Conservation (phyloP, 2,329 filamentous ascomycete genomes). For the Coniochaeta prunicola region DNA sequence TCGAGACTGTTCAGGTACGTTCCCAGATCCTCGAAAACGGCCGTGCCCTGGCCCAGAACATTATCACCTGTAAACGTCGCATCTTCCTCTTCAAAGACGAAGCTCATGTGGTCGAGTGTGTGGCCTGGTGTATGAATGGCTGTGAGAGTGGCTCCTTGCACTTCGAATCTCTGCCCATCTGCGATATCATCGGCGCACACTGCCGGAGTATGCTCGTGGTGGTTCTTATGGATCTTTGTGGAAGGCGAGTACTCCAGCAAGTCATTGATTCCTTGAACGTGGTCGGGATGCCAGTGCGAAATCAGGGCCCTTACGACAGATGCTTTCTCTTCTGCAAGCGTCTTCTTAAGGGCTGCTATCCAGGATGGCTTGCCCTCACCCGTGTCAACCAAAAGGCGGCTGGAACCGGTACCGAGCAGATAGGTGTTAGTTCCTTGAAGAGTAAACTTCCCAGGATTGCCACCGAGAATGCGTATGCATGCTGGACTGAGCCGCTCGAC, state of each 20-base stretch:
- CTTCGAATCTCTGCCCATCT: conserved; percentile 42
- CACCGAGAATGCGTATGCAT: conserved; percentile 78
- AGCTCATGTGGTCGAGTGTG: conserved; percentile 60
- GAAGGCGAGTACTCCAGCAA: conserved; percentile 57
- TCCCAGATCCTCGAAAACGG: conserved; percentile 62
- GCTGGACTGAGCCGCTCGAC: conserved; percentile 71
- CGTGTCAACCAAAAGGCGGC: conserved; percentile 80
- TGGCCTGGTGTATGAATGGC: conserved; percentile 64
- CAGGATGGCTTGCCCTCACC: conserved; percentile 75
- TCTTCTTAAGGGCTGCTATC: conserved; percentile 56
- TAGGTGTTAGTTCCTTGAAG: conserved; percentile 90
- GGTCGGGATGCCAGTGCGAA: conserved; percentile 91
- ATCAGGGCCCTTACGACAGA: conserved; percentile 64
- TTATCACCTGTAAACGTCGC: conserved; percentile 71
- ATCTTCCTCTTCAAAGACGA: conserved; percentile 55
- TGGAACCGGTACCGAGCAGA: conserved; percentile 67
- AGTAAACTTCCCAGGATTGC: conserved; percentile 80
- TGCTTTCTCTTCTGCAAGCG: conserved; percentile 61
- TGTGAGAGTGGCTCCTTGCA: conserved; percentile 48
- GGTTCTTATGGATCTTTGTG: conserved; percentile 54
- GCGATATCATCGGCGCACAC: conserved; percentile 23
- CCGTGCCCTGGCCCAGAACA: conserved; percentile 65
- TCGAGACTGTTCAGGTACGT: conserved; percentile 54
- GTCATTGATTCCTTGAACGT: conserved; percentile 68
- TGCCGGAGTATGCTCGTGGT: conserved; percentile 28